Conservation (phyloP, 2,329 filamentous ascomycete species). For the Nemania abortiva region DNA sequence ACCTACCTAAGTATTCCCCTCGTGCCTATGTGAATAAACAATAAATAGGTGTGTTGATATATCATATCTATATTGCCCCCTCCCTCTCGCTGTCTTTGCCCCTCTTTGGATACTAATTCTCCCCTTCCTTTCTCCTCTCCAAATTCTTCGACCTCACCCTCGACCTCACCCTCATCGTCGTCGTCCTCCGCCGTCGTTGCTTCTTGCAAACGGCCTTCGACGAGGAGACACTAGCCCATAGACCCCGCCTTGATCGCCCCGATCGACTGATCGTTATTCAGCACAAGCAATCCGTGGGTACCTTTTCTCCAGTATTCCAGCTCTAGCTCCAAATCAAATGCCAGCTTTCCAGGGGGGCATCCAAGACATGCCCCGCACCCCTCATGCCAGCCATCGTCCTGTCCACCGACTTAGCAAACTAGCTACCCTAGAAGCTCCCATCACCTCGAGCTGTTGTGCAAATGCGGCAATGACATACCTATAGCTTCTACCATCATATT, state of each 20-base stretch:
- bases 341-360: neutral
- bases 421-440: slow-evolving; percentile 8
- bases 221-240: slow-evolving; percentile 12
- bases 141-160: neutral
- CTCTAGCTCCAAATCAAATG: slow-evolving; percentile 31
- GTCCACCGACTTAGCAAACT: slow-evolving; percentile 14
- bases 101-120: neutral
- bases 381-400: slow-evolving; percentile 36
- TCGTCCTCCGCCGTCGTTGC: neutral
- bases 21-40: slow-evolving; percentile 21
- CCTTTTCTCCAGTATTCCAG: slow-evolving; percentile 22
- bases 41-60: slow-evolving; percentile 18
- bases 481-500: neutral
- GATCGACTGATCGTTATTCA: slow-evolving; percentile 26
- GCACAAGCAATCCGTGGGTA: slow-evolving; percentile 3
- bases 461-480: slow-evolving; percentile 19
- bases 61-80: neutral
- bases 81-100: slow-evolving; percentile 4
- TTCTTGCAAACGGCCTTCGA: neutral
- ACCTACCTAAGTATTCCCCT: slow-evolving; percentile 1
- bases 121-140: neutral
- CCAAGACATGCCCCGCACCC: slow-evolving; percentile 32
- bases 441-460: neutral
- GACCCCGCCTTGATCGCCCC: slow-evolving; percentile 10
- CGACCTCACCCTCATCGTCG: neutral